These are phyloP conservation scores for Cadophora sp. DNA, from an alignment of 2,329 filamentous ascomycete species.

Conservation along the genomic window DNA sequence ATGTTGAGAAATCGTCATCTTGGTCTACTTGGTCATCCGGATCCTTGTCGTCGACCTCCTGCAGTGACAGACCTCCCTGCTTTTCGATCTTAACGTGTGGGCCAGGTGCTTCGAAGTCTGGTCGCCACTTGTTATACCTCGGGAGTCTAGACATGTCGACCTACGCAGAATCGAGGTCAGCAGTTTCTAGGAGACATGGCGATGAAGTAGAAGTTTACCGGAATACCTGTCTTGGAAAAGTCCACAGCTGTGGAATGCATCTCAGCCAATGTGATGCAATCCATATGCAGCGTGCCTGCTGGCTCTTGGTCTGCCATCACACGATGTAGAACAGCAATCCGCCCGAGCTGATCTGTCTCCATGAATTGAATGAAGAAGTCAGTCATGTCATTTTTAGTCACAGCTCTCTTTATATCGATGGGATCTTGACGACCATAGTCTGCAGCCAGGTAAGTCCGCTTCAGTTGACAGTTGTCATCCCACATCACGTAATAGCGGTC, in stretches of 20 bases:
- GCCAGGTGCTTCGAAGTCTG: constrained; percentile 61
- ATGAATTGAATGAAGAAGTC: constrained; percentile 84
- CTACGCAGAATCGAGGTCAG: constrained; percentile 26
- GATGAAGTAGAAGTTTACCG: constrained; percentile 47
- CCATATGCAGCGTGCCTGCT: constrained; percentile 56
- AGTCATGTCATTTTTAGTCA: constrained; percentile 71
- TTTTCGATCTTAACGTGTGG: constrained; percentile 52
- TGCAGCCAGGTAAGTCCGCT: constrained; percentile 60
- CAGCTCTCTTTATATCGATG: constrained; percentile 63
- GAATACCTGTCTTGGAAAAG: constrained; percentile 76
- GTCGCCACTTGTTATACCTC: constrained; percentile 45
- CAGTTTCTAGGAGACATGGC: neutral
- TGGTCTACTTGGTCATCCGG: constrained; percentile 51
- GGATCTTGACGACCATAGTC: constrained; percentile 70
- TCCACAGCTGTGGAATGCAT: constrained; percentile 77
- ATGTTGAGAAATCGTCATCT: constrained; percentile 54
- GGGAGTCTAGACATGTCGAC: constrained; percentile 39
- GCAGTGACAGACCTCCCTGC: constrained; percentile 40
- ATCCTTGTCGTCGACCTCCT: constrained; percentile 19
- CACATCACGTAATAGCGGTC: constrained; percentile 84
- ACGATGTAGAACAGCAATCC: constrained; percentile 70
- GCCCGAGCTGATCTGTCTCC: constrained; percentile 68
- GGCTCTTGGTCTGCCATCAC: constrained; percentile 65
- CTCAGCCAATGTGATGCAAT: constrained; percentile 63
- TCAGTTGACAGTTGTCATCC: constrained; percentile 61